These are phyloP conservation scores for Mycena rebaudengoi DNA, from an alignment of 768 basidiomycete species.

Conservation along the genomic window DNA sequence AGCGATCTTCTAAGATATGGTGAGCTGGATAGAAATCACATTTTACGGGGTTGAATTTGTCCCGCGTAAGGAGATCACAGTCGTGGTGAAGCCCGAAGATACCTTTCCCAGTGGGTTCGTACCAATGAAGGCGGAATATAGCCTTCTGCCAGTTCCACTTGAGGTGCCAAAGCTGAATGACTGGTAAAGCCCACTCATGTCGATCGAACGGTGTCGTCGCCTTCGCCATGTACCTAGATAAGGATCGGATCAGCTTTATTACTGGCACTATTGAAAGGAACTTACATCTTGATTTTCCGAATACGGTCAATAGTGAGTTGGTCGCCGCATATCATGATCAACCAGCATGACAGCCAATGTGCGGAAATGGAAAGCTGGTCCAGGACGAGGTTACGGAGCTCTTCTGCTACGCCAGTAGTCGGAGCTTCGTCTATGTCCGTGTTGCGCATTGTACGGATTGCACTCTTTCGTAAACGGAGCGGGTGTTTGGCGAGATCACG, in stretches of 20 bases:
- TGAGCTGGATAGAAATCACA: slow-evolving; percentile 28
- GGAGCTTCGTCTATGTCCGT: slow-evolving; percentile 27
- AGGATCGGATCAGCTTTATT: too few relatives aligned
- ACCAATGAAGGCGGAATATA: slow-evolving; percentile 26
- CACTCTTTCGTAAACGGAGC: slow-evolving; percentile 17
- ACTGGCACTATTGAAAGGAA: too few relatives aligned
- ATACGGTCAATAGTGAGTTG: slow-evolving; percentile 26
- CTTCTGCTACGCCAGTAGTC: background rate
- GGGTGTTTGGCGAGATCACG: slow-evolving; percentile 6
- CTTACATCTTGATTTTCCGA: slow-evolving; percentile 25
- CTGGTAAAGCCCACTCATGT: slow-evolving; percentile 27
- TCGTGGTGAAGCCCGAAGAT: slow-evolving; percentile 20
- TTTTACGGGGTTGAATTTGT: slow-evolving; percentile 20
- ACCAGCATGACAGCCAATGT: background rate
- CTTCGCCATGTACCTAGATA: slow-evolving; percentile 12
- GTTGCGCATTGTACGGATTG: slow-evolving; percentile 10
- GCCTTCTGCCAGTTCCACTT: slow-evolving; percentile 27
- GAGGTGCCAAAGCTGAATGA: slow-evolving; percentile 31
- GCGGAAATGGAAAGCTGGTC: slow-evolving; percentile 15
- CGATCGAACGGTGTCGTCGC: background rate
- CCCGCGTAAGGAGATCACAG: background rate
- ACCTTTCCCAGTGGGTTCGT: background rate
- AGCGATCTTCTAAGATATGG: slow-evolving; percentile 23
- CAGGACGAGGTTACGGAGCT: slow-evolving; percentile 14
- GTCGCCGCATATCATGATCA: slow-evolving; percentile 29